Evolutionary conservation across 768 basidiomycete species (phyloP).

Genomic region (Boletus bicolor): DNA sequence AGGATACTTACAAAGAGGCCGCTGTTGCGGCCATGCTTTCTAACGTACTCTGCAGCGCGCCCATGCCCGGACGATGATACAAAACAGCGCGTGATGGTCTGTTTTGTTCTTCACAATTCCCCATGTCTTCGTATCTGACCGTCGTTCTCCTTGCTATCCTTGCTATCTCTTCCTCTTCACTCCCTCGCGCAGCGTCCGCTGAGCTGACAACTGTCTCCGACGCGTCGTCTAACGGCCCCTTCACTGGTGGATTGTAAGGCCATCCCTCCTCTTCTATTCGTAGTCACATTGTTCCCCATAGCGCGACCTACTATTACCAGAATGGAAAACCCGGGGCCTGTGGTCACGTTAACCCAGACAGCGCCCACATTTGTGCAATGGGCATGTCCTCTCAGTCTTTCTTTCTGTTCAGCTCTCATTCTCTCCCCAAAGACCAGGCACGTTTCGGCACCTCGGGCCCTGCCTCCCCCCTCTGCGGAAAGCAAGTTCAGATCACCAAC

Average conservation of each 20-base stretch:
- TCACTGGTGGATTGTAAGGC: conserved; percentile 43
- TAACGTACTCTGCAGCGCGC: no score
- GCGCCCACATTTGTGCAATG: conserved; percentile 58
- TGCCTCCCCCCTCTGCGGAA: conserved; percentile 61
- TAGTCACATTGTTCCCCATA: conserved; percentile 19
- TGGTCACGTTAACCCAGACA: conserved; percentile 58
- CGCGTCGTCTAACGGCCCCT: conserved; percentile 25
- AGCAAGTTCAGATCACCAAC: conserved; percentile 62
- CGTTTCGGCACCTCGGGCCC: conserved; percentile 49
- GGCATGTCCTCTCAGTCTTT: conserved; percentile 36
- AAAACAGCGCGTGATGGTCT: not conserved
- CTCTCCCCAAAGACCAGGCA: conserved; percentile 38
- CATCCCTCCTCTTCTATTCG: not conserved
- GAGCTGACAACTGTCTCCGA: not conserved
- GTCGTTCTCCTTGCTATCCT: conserved; percentile 61
- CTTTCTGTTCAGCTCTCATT: not conserved
- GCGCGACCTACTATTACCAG: conserved; percentile 70
- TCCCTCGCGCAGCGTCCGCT: no score
- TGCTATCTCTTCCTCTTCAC: conserved; percentile 38
- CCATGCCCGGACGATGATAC: not conserved
- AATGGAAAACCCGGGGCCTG: conserved; percentile 76
- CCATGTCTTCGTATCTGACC: conserved; percentile 36
- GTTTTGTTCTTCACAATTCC: not conserved
- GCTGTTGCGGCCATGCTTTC: no score
- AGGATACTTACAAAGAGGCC: no score